A percentile compares a stretch with the other conserved stretches of the same genome.
phyloP scores from a whole-genome alignment of 768 basidiomycete species.

The Podaxis sp. region DNA sequence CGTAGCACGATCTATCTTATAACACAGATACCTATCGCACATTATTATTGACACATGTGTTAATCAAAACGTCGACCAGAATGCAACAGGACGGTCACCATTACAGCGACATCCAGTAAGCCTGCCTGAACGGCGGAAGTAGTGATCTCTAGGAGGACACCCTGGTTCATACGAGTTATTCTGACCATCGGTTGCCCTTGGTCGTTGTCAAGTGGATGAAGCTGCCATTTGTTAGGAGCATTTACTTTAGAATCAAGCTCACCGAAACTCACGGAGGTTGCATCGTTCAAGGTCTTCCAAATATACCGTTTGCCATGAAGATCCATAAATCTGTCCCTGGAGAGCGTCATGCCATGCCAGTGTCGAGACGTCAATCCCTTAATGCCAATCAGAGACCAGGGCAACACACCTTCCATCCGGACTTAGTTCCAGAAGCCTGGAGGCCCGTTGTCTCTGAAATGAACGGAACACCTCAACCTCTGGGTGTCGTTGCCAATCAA shows the following conservation, averaged over 20 bases:
- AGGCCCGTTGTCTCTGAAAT: conserved; percentile 17
- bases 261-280: conserved; percentile 13
- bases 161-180: conserved; percentile 12
- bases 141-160: conserved; percentile 14
- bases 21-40: background rate
- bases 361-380: background rate
- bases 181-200: conserved; percentile 15
- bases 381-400: background rate
- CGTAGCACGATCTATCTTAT: background rate
- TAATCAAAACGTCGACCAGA: conserved; percentile 18
- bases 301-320: conserved; percentile 14
- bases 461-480: conserved; percentile 14
- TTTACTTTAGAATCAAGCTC: background rate
- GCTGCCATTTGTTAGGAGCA: background rate
- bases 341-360: background rate
- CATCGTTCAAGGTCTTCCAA: conserved; percentile 13
- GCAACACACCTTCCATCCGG: conserved; percentile 15
- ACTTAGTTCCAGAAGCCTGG: conserved; percentile 13
- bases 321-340: conserved; percentile 14
- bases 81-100: conserved; percentile 17
- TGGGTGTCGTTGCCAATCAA: conserved; percentile 21
- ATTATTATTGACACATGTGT: background rate
- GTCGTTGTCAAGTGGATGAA: conserved; percentile 8
- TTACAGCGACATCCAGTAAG: conserved; percentile 16
- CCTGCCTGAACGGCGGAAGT: conserved; percentile 17